These are phyloP conservation scores for Cicer bijugum DNA, from an alignment of 306 rosid species.

Conservation along the genomic window DNA sequence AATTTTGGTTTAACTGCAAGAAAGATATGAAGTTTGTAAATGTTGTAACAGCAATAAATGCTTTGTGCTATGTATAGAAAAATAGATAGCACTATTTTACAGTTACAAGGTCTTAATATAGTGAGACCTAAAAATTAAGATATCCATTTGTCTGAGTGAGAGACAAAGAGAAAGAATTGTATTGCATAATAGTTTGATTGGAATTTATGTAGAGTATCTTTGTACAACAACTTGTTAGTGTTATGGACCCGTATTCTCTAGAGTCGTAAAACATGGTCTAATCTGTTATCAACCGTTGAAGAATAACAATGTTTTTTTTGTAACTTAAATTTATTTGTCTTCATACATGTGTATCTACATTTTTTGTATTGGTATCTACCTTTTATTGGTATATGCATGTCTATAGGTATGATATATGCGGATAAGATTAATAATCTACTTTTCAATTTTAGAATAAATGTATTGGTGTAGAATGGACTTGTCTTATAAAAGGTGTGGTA, in stretches of 20 bases:
- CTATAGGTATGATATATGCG: constrained; percentile 31
- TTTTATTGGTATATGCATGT: constrained; percentile 49
- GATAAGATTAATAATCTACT: constrained; percentile 51
- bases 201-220: constrained; percentile 53
- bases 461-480: constrained; percentile 52
- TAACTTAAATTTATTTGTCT: constrained; percentile 26
- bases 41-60: constrained; percentile 52
- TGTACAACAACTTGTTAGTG: constrained; percentile 49
- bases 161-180: constrained; percentile 38
- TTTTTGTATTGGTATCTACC: constrained; percentile 45
- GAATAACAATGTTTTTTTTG: neutral
- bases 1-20: constrained; percentile 50
- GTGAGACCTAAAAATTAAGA: constrained; percentile 65
- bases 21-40: constrained; percentile 44
- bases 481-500: constrained; percentile 63
- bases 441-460: constrained; percentile 47
- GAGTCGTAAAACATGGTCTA: neutral
- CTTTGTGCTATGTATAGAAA: constrained; percentile 57
- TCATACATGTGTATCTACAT: constrained; percentile 51
- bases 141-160: constrained; percentile 41
- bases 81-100: constrained; percentile 61
- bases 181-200: constrained; percentile 51
- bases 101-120: constrained; percentile 83
- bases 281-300: neutral
- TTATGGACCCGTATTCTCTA: neutral